A percentile compares a stretch with the other conserved stretches of the same genome.
phyloP scores from a whole-genome alignment of 2,329 filamentous ascomycete genomes.

The Fusarium marasasianum region DNA sequence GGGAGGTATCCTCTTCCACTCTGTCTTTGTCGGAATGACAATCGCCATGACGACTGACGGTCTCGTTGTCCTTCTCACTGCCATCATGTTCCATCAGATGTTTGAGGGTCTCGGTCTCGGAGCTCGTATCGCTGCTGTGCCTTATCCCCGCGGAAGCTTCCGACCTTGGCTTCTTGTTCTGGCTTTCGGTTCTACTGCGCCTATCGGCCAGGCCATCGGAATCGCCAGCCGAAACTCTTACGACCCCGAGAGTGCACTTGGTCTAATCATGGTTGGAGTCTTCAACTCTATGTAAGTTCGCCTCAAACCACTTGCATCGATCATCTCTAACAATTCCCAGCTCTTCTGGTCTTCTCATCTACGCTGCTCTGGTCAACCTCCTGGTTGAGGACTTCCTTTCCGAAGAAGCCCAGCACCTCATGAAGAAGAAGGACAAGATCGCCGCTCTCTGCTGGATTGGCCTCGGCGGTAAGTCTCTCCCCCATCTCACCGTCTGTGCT shows the following conservation, averaged over 20 bases:
- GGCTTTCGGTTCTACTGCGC: conserved; percentile 71
- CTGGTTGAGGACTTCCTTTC: conserved; percentile 73
- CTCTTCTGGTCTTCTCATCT: conserved; percentile 69
- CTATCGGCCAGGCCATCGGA: conserved; percentile 72
- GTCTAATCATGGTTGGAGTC: conserved; percentile 69
- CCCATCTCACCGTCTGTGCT: not conserved
- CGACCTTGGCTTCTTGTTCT: conserved; percentile 70
- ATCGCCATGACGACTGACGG: conserved; percentile 74
- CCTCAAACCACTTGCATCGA: accelerated
- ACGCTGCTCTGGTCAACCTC: conserved; percentile 70
- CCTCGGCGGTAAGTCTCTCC: conserved; percentile 56
- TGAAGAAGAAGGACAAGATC: conserved; percentile 64
- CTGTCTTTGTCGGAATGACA: conserved; percentile 79
- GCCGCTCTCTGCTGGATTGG: conserved; percentile 62
- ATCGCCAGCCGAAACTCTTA: conserved; percentile 65
- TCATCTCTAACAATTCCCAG: conserved; percentile 42
- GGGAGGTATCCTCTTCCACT: conserved; percentile 82
- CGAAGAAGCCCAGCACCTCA: conserved; percentile 59
- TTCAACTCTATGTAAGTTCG: conserved; percentile 70
- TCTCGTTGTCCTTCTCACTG: conserved; percentile 72
- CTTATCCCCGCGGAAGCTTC: conserved; percentile 64
- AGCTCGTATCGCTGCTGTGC: conserved; percentile 74
- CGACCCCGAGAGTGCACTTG: conserved; percentile 70
- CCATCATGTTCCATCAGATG: conserved; percentile 77
- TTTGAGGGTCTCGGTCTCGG: conserved; percentile 76